Conservation (phyloP, 2,329 filamentous ascomycete genomes). For the Alternaria arborescens region DNA sequence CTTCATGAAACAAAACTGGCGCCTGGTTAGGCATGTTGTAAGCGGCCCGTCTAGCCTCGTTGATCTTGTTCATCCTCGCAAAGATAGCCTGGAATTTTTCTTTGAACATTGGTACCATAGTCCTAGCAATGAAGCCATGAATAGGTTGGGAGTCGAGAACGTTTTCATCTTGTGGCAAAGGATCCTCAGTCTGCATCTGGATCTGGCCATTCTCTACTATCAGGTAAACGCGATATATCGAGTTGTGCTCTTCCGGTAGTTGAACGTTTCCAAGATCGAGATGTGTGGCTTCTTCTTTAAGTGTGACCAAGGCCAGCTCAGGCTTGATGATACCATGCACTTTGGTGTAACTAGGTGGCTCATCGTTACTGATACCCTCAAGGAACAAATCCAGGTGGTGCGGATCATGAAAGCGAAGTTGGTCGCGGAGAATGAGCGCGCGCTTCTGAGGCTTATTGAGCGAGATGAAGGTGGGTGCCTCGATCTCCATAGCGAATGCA, state of each 20-base stretch:
- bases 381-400: constrained; percentile 41
- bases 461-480: constrained; percentile 25
- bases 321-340: constrained; percentile 34
- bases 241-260: constrained; percentile 27
- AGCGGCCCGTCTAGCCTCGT: constrained; percentile 32
- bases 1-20: constrained; percentile 22
- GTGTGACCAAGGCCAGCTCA: constrained; percentile 27
- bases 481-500: constrained; percentile 18
- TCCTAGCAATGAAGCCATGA: constrained; percentile 34
- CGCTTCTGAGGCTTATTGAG: constrained; percentile 43
- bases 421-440: constrained; percentile 36
- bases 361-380: constrained; percentile 31
- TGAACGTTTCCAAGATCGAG: constrained; percentile 45
- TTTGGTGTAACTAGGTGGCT: constrained; percentile 41
- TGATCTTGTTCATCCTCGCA: constrained; percentile 31
- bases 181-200: constrained; percentile 30
- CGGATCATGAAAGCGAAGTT: constrained; percentile 35
- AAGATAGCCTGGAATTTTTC: constrained; percentile 37
- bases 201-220: constrained; percentile 29
- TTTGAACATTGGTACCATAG: constrained; percentile 34
- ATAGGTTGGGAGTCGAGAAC: constrained; percentile 31
- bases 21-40: constrained; percentile 27
- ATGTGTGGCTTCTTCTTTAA: constrained; percentile 30
- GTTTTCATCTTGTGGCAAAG: constrained; percentile 27
- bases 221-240: constrained; percentile 23